These are phyloP conservation scores for Rhypophila decipiens DNA, from an alignment of 495 filamentous ascomycete genomes.

Conservation along the genomic window DNA sequence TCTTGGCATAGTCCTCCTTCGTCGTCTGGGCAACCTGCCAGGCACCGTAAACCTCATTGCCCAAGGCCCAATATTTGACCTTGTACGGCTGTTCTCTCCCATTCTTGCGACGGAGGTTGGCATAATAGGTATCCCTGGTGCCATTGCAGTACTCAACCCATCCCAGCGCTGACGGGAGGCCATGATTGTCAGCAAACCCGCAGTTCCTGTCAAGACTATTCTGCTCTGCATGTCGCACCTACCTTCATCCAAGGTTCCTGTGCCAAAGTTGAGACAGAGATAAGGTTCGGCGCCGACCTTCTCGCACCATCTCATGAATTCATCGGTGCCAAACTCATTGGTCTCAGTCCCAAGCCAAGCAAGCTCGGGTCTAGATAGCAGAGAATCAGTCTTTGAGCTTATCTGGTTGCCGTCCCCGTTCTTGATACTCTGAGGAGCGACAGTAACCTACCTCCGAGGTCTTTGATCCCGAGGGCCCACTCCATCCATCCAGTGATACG, in stretches of 20 bases:
- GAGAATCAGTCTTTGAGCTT: background rate
- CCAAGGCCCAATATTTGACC: conserved; percentile 55
- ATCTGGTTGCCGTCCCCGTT: no score
- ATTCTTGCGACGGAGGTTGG: conserved; percentile 66
- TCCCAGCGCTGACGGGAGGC: no score
- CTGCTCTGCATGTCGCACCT: no score
- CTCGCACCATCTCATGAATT: conserved; percentile 76
- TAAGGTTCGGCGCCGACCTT: conserved; percentile 63
- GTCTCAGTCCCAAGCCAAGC: conserved; percentile 70
- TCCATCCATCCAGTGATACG: conserved; percentile 78
- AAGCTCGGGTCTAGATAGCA: conserved; percentile 46
- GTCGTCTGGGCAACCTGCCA: conserved; percentile 76
- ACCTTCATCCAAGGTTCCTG: conserved; percentile 69
- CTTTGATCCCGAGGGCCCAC: conserved; percentile 63
- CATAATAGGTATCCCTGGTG: conserved; percentile 65
- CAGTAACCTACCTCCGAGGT: conserved; percentile 44
- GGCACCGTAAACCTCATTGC: conserved; percentile 73
- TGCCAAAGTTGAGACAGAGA: conserved; percentile 68
- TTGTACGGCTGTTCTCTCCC: conserved; percentile 67
- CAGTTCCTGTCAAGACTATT: no score
- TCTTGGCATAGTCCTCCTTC: conserved; percentile 67
- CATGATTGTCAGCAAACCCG: no score
- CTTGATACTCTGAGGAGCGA: background rate
- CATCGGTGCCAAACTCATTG: conserved; percentile 75
- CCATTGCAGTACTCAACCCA: conserved; percentile 84